A percentile compares a stretch with the other conserved stretches of the same genome.
These are phyloP conservation scores for Prunus persica DNA, from an alignment of 306 rosid genomes.

Conservation along the genomic window DNA sequence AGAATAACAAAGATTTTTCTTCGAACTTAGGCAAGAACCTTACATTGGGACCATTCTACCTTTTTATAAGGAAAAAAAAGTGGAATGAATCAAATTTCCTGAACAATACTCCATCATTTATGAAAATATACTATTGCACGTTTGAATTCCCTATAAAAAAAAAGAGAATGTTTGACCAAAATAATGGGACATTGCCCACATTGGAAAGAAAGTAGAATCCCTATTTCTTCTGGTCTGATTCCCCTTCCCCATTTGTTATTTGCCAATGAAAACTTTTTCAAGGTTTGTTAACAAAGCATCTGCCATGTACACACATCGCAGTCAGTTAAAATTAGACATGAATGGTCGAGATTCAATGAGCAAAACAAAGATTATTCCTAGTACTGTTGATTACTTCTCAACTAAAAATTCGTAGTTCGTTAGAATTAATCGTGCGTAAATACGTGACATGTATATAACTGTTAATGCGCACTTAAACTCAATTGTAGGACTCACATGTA, in stretches of 20 bases:
- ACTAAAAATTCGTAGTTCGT: too few relatives aligned
- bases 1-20: too few relatives aligned
- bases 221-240: neutral
- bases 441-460: too few relatives aligned
- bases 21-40: neutral
- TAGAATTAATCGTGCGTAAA: too few relatives aligned
- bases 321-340: neutral
- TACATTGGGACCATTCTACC: neutral
- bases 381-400: neutral
- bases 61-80: too few relatives aligned
- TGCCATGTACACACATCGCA: neutral
- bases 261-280: neutral
- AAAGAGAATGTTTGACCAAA: neutral
- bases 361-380: neutral
- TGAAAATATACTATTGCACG: neutral
- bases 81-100: neutral
- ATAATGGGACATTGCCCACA: neutral
- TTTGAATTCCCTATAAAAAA: neutral
- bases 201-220: neutral
- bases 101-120: neutral
- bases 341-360: neutral
- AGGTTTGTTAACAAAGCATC: neutral
- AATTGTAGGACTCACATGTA: too few relatives aligned
- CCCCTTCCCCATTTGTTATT: neutral
- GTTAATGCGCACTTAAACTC: too few relatives aligned